These are phyloP conservation scores for Rhizodiscina lignyota DNA, from an alignment of 495 filamentous ascomycete genomes.

Conservation along the genomic window DNA sequence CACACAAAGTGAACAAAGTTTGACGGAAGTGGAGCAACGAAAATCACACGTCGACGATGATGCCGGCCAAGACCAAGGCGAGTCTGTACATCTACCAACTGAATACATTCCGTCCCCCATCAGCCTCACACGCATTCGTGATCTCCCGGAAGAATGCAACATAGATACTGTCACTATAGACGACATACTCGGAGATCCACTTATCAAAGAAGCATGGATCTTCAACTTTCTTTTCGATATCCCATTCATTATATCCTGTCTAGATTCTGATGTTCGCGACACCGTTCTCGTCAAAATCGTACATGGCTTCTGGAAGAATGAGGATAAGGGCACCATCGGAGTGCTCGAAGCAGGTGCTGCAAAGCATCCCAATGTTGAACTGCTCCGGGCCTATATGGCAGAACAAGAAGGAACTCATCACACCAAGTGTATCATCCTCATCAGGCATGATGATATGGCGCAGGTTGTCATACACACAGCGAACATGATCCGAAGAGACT, in stretches of 20 bases:
- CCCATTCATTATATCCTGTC: constrained; percentile 45
- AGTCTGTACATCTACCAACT: too few species aligned
- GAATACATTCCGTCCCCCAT: constrained; percentile 68
- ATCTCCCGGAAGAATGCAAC: constrained; percentile 45
- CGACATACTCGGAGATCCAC: constrained; percentile 64
- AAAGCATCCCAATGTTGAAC: constrained; percentile 48
- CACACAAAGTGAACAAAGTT: too few species aligned
- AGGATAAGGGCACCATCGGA: constrained; percentile 39
- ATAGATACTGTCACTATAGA: constrained; percentile 47
- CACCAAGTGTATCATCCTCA: constrained; percentile 71
- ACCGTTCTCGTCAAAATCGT: constrained; percentile 57
- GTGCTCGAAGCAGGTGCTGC: constrained; percentile 41
- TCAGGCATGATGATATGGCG: constrained; percentile 59
- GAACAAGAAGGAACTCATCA: constrained; percentile 82
- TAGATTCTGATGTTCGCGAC: constrained; percentile 34
- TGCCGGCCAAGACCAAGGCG: too few species aligned
- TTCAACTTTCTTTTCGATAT: constrained; percentile 82
- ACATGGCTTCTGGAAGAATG: constrained; percentile 76
- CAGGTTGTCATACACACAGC: constrained; percentile 79
- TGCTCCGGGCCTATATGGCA: constrained; percentile 66
- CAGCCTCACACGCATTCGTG: constrained; percentile 53
- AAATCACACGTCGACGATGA: too few species aligned
- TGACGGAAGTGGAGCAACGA: too few species aligned
- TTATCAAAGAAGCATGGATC: constrained; percentile 76
- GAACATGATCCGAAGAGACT: constrained; percentile 76